Conservation (phyloP, 2,329 filamentous ascomycete genomes). For the Fusarium sp. region DNA sequence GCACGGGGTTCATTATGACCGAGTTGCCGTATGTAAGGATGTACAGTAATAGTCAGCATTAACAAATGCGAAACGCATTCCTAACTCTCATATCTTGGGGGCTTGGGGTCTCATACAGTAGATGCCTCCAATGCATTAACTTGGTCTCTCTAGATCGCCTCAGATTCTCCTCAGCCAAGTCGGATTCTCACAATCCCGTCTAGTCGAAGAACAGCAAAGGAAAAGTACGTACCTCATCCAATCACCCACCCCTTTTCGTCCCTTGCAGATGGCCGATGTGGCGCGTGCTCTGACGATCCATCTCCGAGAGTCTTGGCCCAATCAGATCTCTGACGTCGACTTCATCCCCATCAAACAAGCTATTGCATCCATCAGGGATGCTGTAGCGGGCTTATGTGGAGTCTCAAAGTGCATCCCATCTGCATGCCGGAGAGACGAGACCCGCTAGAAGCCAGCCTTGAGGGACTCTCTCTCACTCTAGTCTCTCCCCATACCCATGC, state of each 20-base stretch:
- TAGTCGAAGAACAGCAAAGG: not conserved
- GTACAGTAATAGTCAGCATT: constrained; percentile 15
- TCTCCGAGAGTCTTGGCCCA: constrained; percentile 6
- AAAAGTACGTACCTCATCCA: constrained; percentile 16
- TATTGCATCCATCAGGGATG: constrained; percentile 21
- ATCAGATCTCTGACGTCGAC: constrained; percentile 7
- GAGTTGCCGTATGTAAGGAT: not conserved
- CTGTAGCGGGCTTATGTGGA: constrained; percentile 26
- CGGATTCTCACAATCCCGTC: not conserved
- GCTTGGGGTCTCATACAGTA: not conserved
- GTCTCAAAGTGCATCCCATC: not conserved
- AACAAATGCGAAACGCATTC: constrained; percentile 42
- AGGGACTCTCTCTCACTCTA: not conserved
- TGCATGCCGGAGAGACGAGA: constrained; percentile 10
- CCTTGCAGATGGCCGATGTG: constrained; percentile 28
- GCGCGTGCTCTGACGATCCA: constrained; percentile 26
- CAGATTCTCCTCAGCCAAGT: constrained; percentile 5
- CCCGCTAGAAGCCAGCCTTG: constrained; percentile 21
- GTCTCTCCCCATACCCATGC: constrained; percentile 11
- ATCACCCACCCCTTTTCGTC: constrained; percentile 13
- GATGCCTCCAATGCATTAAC: constrained; percentile 14
- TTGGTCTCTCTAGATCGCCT: constrained; percentile 3
- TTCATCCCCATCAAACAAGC: constrained; percentile 46
- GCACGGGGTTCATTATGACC: constrained; percentile 5
- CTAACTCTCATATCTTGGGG: constrained; percentile 6